Evolutionary conservation across 2,329 filamentous ascomycete species (phyloP), one percentile per base, ranked within the genome.

Genomic region (Coniochaeta pulveracea): DNA sequence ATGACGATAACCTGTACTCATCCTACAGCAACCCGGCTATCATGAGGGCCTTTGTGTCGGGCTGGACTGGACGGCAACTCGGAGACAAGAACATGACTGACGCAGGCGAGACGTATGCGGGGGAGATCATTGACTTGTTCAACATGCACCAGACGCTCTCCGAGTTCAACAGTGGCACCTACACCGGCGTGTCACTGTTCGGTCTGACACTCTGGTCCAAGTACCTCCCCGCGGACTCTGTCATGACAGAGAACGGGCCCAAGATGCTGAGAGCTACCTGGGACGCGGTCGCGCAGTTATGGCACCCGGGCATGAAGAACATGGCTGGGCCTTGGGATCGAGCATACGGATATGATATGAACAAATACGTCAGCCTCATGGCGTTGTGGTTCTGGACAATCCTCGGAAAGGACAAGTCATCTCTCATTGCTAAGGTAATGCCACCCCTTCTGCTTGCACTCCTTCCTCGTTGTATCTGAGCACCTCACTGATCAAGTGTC

Each of bases 301-400:
- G 72, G 57, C 69, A 77, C 34, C 64, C 72, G 1, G 59, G 63
- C 2, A 49, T 79, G 52, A 67, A 62, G 41, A 79, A 78, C 39
- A 61, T 77, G 30, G 73, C 73, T 3, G 75, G 74, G 0, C 75
- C 75, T 0, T 79, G 74, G 74, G 75, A 79, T 47, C 64, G 75
- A 1, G 58, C 64, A 0, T 79, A 79, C 40, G 72, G 72, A 1
- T 77, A 66, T 37, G 72, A 79, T 38, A 76, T 78, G 72, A 76
- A 73, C 35, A 55, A 62, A 6, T 78, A 78, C 42, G 47, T 76
- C 4, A 67, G 67, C 34, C 59, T 78, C 31, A 63, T 77, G 47
- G 65, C 66, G 0, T 47, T 72, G 10, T 72, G 72, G 51, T 60
- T 78, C 39, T 78, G 72, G 73, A 62, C 66, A 0, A 38, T 75